These are phyloP conservation scores for Leccinum imitatum DNA, from an alignment of 768 basidiomycete genomes.

Conservation along the genomic window DNA sequence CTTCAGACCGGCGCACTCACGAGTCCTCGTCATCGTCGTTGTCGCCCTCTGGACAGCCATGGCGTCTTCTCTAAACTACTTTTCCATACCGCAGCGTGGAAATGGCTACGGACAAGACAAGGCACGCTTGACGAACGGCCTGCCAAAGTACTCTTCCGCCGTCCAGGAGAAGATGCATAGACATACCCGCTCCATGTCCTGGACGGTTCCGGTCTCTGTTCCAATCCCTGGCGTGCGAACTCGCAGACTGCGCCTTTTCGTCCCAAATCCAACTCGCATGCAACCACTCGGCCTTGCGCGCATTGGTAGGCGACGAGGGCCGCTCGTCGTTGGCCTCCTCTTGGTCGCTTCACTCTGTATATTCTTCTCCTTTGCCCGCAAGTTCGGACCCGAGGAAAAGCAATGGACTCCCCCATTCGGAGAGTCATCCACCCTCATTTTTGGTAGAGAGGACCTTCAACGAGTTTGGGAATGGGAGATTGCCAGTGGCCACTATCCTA, in stretches of 20 bases:
- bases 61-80: slow-evolving; percentile 50
- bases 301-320: slow-evolving; percentile 59
- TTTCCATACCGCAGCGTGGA: slow-evolving; percentile 44
- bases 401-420: slow-evolving; percentile 61
- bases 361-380: slow-evolving; percentile 58
- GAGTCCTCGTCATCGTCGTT: slow-evolving; percentile 17
- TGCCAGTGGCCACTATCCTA: slow-evolving; percentile 91
- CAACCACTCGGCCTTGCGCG: slow-evolving; percentile 56
- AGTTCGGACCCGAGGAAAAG: slow-evolving; percentile 60
- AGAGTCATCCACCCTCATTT: slow-evolving; percentile 73
- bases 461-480: slow-evolving; percentile 97
- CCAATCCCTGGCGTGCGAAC: slow-evolving; percentile 59
- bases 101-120: slow-evolving; percentile 46
- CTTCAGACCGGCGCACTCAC: slow-evolving; percentile 17
- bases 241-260: slow-evolving; percentile 54
- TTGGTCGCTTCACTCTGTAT: slow-evolving; percentile 50
- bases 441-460: slow-evolving; percentile 73
- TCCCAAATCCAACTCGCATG: slow-evolving; percentile 61
- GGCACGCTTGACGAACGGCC: slow-evolving; percentile 40
- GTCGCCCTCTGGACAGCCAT: slow-evolving; percentile 26
- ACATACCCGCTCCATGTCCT: slow-evolving; percentile 45
- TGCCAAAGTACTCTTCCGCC: slow-evolving; percentile 53
- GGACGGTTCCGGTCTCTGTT: slow-evolving; percentile 59
- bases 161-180: slow-evolving; percentile 65
- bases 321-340: slow-evolving; percentile 48